Conservation (phyloP, 192 early-diverging fungal species). For the Cetraspora pellucida region DNA sequence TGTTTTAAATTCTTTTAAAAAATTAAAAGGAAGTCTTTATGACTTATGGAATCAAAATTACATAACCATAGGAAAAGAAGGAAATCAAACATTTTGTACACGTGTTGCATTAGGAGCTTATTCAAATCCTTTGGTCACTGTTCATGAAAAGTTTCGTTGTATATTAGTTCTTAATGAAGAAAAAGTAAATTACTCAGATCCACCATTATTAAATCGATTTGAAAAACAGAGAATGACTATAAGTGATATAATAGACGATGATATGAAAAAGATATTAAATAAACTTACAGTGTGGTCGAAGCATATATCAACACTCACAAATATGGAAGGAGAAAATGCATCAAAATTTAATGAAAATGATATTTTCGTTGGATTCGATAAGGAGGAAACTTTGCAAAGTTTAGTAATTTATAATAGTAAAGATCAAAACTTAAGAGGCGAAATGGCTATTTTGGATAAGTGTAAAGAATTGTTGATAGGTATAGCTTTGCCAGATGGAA, state of each 20-base stretch:
- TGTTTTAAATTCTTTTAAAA: not conserved
- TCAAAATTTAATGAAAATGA: slow-evolving; percentile 12
- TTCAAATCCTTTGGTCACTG: slow-evolving; percentile 21
- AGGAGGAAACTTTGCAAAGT: slow-evolving; percentile 28
- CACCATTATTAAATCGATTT: slow-evolving; percentile 18
- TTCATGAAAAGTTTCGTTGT: slow-evolving; percentile 5
- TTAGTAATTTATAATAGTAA: slow-evolving; percentile 17
- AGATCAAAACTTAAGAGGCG: not conserved
- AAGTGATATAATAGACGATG: slow-evolving; percentile 7
- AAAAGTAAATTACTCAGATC: not conserved
- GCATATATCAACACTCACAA: slow-evolving; percentile 13
- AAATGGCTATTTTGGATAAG: not conserved
- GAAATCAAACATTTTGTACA: slow-evolving; percentile 8
- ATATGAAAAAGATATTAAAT: not conserved
- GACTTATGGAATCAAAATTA: slow-evolving; percentile 37
- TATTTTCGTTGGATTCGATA: slow-evolving; percentile 32
- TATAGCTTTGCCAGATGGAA: slow-evolving; percentile 28
- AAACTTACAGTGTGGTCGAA: slow-evolving; percentile 3
- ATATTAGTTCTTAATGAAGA: slow-evolving; percentile 29
- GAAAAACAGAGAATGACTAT: slow-evolving; percentile 30
- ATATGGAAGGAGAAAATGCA: not conserved
- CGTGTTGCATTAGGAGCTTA: slow-evolving; percentile 17
- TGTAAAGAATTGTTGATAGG: slow-evolving; percentile 27
- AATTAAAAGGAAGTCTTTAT: slow-evolving; percentile 27
- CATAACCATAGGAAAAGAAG: not conserved